Conservation (phyloP, 2,329 filamentous ascomycete genomes). For the Zymoseptoria pseudotritici region DNA sequence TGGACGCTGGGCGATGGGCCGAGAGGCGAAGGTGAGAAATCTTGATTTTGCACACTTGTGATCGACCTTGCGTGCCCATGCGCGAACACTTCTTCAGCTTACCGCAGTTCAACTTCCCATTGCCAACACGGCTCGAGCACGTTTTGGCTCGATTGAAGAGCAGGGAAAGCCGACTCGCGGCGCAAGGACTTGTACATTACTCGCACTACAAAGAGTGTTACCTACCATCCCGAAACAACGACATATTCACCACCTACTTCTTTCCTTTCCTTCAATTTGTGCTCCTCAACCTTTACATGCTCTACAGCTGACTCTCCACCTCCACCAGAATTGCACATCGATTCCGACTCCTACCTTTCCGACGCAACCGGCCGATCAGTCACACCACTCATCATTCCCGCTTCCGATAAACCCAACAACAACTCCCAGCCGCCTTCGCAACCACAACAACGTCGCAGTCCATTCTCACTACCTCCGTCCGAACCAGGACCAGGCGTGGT, state of each 20-base stretch:
- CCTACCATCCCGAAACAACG: not conserved
- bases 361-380: conserved; percentile 41
- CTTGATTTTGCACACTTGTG: not conserved
- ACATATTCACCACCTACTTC: not conserved
- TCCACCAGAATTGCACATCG: conserved; percentile 25
- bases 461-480: conserved; percentile 2
- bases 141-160: not conserved
- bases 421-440: not conserved
- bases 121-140: not conserved
- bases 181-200: not conserved
- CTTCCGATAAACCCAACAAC: conserved; percentile 6
- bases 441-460: conserved; percentile 1
- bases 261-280: not conserved
- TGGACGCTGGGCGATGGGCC: conserved; percentile 56
- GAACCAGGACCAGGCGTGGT: conserved; percentile 1
- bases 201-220: not conserved
- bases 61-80: not conserved
- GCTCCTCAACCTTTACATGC: not conserved
- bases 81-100: not conserved
- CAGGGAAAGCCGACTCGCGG: not conserved
- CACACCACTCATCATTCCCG: conserved; percentile 34
- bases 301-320: not conserved
- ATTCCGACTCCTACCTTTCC: conserved; percentile 42
- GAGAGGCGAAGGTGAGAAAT: conserved; percentile 32
- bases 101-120: not conserved